Evolutionary conservation across 805 yeast genomes (phyloP), one percentile per base, ranked within the genome.

Genomic region (Kuraishia molischiana): DNA sequence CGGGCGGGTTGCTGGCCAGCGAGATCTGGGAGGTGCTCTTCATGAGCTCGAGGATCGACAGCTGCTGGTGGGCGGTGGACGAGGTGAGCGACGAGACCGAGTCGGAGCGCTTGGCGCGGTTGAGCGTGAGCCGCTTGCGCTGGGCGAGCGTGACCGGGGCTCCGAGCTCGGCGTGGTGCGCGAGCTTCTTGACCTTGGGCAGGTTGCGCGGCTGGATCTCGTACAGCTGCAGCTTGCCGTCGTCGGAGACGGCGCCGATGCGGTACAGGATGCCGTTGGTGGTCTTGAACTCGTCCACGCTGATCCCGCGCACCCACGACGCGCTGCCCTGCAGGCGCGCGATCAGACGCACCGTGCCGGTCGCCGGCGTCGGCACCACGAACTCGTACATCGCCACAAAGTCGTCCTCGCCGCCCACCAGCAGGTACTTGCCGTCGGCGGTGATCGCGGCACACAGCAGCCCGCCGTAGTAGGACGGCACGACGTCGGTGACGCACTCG

Each of bases 391-490:
- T 50, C 10, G 67, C 50, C 8, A 73, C 64, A 38, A 63, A 47
- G 43, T 74, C 80, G 49, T 74, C 79, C 45, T 69, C 72, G 3
- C 78, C 77, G 3, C 77, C 84, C n/a, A 65, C 54, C 10, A 59
- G 29, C 18, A 74, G 50, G 42, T 67, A 73, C 41, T 62, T 66
- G 26, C 64, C 68, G 46, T 74, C 79, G 3, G 59, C 58, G 0
- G 77, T 68, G 39, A 72, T 65, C 32, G 58, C 62, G 17, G 71
- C 52, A 44, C 74, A 67, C 22, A 70, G 55, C 9, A 79, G 57
- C 0, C 86, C 85, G 26, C 80, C 84, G 51, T 77, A 83, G 48
- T 77, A 79, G 26, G 80, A 69, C 3, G 84, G 75, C 24, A 74
- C 54, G 1, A 79, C 59, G 46, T 79, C 89, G 1, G 73, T 48